phyloP scores from a whole-genome alignment of 2,329 filamentous ascomycete species.

The Aspergillus neotritici region DNA sequence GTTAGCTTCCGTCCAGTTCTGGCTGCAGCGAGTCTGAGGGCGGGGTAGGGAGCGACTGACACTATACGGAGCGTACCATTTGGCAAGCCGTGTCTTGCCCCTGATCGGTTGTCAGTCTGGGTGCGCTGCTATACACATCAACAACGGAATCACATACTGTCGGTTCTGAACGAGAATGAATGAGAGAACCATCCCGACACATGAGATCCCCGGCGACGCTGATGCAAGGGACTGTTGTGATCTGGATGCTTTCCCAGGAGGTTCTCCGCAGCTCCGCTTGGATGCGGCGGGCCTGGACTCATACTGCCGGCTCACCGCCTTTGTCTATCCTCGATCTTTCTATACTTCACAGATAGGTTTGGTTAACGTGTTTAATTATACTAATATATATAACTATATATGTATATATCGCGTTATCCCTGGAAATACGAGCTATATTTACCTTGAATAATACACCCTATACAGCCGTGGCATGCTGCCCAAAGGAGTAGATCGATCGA shows the following conservation, averaged over 20 bases:
- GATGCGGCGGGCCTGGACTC: constrained; percentile 20
- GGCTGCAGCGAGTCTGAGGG: constrained; percentile 2
- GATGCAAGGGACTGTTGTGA: constrained; percentile 14
- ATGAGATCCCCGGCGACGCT: constrained; percentile 11
- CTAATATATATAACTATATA: neutral
- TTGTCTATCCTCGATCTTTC: neutral
- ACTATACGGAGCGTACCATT: constrained; percentile 98
- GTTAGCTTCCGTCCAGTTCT: neutral
- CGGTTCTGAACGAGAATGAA: constrained; percentile 88
- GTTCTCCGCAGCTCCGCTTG: constrained; percentile 24
- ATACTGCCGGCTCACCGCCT: constrained; percentile 30
- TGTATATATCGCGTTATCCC: too few relatives aligned
- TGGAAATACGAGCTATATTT: too few relatives aligned
- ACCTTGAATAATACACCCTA: too few relatives aligned
- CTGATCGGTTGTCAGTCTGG: constrained; percentile 46
- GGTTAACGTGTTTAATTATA: neutral
- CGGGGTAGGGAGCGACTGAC: constrained; percentile 37
- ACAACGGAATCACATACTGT: constrained; percentile 56
- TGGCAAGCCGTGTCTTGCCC: constrained; percentile 95
- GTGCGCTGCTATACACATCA: neutral
- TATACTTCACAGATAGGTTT: neutral
- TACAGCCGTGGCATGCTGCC: too few relatives aligned
- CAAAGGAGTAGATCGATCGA: too few relatives aligned
- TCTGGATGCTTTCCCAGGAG: constrained; percentile 6
- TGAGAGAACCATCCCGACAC: constrained; percentile 58